Conservation (phyloP, 2,329 filamentous ascomycete species). For the Chaetoscypha palmicola region DNA sequence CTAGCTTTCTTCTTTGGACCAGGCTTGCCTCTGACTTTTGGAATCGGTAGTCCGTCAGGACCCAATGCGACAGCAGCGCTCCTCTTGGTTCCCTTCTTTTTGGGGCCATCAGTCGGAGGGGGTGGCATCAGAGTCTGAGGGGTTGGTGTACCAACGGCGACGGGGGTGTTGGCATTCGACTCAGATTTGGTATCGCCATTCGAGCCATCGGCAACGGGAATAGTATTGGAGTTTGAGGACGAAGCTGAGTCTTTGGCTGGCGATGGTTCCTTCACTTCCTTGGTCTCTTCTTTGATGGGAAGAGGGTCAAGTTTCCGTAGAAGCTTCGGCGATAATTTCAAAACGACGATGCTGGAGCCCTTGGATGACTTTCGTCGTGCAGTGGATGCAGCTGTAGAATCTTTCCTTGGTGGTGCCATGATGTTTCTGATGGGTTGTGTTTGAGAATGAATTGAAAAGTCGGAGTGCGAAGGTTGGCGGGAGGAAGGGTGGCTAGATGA, state of each 20-base stretch:
- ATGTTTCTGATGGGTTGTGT: slow-evolving; percentile 8
- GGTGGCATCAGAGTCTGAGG: slow-evolving; percentile 45
- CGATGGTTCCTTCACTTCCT: slow-evolving; percentile 31
- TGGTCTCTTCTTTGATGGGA: slow-evolving; percentile 35
- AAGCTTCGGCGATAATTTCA: slow-evolving; percentile 44
- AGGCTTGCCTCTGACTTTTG: slow-evolving; percentile 77
- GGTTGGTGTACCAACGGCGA: slow-evolving; percentile 47
- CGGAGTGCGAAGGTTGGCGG: slow-evolving; percentile 2
- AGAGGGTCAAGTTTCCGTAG: slow-evolving; percentile 45
- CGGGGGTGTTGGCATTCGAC: slow-evolving; percentile 54
- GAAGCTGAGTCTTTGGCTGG: slow-evolving; percentile 36
- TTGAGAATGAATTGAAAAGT: background rate
- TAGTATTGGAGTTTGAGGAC: slow-evolving; percentile 31
- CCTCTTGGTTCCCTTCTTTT: slow-evolving; percentile 70
- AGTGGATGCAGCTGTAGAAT: slow-evolving; percentile 7
- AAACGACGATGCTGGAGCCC: slow-evolving; percentile 39
- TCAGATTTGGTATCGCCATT: slow-evolving; percentile 51
- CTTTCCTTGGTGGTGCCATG: slow-evolving; percentile 26
- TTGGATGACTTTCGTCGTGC: slow-evolving; percentile 28
- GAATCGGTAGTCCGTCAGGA: slow-evolving; percentile 56
- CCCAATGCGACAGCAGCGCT: slow-evolving; percentile 55
- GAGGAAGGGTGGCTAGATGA: slow-evolving; percentile 6
- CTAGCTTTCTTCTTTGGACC: slow-evolving; percentile 95
- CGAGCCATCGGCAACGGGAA: slow-evolving; percentile 33
- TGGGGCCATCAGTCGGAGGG: slow-evolving; percentile 53